Conservation (phyloP, 2,329 filamentous ascomycete genomes). For the Penicillium sp. region DNA sequence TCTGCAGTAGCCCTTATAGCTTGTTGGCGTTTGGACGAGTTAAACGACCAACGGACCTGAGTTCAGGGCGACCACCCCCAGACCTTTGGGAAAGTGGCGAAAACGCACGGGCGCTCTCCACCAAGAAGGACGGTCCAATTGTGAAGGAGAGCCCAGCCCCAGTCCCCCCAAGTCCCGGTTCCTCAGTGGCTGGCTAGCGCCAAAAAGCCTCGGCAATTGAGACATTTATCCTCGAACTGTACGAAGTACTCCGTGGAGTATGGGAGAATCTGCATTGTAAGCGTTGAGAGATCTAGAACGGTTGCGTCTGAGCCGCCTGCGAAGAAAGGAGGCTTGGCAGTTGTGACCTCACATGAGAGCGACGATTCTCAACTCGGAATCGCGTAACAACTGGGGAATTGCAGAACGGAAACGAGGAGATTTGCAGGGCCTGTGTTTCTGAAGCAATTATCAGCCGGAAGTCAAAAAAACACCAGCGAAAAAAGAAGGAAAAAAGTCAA, state of each 20-base stretch:
- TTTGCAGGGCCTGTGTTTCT: no score
- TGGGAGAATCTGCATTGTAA: no score
- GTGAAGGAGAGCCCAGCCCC: neutral
- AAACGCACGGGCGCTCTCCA: neutral
- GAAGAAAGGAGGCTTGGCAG: neutral
- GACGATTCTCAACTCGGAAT: neutral
- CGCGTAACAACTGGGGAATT: no score
- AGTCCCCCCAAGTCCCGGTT: neutral
- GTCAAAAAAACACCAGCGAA: neutral
- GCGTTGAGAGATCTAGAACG: neutral
- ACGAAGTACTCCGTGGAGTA: no score
- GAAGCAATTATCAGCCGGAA: no score
- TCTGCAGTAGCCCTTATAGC: neutral
- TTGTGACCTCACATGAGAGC: neutral
- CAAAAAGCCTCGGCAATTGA: neutral
- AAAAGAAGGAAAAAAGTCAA: neutral
- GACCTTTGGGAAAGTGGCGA: neutral
- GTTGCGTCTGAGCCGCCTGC: neutral
- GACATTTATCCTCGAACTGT: neutral
- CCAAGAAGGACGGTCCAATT: neutral
- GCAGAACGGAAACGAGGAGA: no score
- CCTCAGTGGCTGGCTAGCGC: neutral
- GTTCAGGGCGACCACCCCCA: neutral
- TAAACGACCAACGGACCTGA: neutral
- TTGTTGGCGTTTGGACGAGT: neutral